Percentiles rank a stretch among this genome's conserved stretches.
Evolutionary conservation across 2,329 filamentous ascomycete species (phyloP).

Genomic region (Colletotrichum navitas): DNA sequence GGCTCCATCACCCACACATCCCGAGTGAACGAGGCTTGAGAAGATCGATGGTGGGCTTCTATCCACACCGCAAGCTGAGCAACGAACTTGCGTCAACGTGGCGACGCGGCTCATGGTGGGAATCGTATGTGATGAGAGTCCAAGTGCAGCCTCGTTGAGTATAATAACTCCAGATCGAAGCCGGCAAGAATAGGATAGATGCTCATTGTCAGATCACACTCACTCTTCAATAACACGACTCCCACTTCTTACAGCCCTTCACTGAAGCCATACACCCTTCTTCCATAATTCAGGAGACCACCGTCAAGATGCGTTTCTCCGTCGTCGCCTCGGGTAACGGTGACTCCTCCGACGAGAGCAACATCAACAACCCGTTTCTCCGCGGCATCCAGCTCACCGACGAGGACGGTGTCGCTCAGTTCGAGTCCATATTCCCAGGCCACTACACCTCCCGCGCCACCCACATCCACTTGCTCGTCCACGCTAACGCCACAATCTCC

Average conservation of each 20-base stretch:
- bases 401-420: slow-evolving; percentile 55
- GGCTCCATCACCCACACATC: slow-evolving; percentile 24
- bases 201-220: slow-evolving; percentile 22
- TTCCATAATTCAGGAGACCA: neutral
- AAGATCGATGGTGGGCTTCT: slow-evolving; percentile 11
- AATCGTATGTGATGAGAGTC: neutral
- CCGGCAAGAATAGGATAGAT: slow-evolving; percentile 1
- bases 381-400: slow-evolving; percentile 57
- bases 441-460: slow-evolving; percentile 57
- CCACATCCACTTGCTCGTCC: slow-evolving; percentile 57
- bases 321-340: slow-evolving; percentile 53
- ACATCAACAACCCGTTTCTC: slow-evolving; percentile 53
- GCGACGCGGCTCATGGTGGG: slow-evolving; percentile 18
- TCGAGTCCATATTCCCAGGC: slow-evolving; percentile 59
- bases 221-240: slow-evolving; percentile 20
- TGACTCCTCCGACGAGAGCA: slow-evolving; percentile 46
- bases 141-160: slow-evolving; percentile 6
- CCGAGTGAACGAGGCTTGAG: slow-evolving; percentile 18
- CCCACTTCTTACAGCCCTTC: neutral
- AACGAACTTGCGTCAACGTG: slow-evolving; percentile 6
- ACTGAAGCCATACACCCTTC: neutral
- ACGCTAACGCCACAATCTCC: slow-evolving; percentile 49
- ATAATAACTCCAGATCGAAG: slow-evolving; percentile 20
- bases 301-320: slow-evolving; percentile 31
- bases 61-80: slow-evolving; percentile 14